Conservation (phyloP, 441 rosid species). For the Dalechampia spathulata region DNA sequence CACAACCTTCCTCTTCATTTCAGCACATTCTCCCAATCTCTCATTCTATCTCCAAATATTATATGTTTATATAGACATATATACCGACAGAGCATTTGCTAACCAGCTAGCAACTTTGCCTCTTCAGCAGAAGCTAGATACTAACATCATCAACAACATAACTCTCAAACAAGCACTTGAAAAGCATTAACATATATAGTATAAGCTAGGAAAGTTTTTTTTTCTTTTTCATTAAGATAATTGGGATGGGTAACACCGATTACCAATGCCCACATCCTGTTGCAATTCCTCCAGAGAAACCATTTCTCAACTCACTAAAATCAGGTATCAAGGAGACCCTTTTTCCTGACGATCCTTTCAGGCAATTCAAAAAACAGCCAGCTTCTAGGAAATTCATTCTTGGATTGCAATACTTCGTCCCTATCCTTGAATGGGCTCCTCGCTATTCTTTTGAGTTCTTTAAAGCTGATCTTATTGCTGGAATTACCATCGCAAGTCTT, state of each 20-base stretch:
- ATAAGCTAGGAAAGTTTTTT: not conserved
- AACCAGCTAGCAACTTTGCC: constrained; percentile 1
- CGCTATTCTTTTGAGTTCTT: constrained; percentile 60
- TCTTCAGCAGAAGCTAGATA: too few relatives aligned
- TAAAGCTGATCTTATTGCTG: constrained; percentile 65
- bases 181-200: not conserved
- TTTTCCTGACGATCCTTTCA: constrained; percentile 90
- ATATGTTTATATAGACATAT: too few relatives aligned
- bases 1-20: not conserved
- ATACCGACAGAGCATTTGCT: not conserved
- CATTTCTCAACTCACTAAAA: constrained; percentile 55
- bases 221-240: not conserved
- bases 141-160: not conserved
- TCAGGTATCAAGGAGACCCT: constrained; percentile 63
- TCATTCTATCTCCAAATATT: too few relatives aligned
- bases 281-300: constrained; percentile 54
- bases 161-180: not conserved
- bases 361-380: constrained; percentile 67
- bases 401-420: constrained; percentile 62
- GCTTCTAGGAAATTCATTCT: constrained; percentile 29
- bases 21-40: too few relatives aligned
- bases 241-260: constrained; percentile 27
- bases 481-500: constrained; percentile 87
- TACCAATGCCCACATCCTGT: constrained; percentile 39
- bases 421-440: constrained; percentile 78